Evolutionary conservation across 805 yeast species (phyloP).

Genomic region (Tetrapisispora phaffii): DNA sequence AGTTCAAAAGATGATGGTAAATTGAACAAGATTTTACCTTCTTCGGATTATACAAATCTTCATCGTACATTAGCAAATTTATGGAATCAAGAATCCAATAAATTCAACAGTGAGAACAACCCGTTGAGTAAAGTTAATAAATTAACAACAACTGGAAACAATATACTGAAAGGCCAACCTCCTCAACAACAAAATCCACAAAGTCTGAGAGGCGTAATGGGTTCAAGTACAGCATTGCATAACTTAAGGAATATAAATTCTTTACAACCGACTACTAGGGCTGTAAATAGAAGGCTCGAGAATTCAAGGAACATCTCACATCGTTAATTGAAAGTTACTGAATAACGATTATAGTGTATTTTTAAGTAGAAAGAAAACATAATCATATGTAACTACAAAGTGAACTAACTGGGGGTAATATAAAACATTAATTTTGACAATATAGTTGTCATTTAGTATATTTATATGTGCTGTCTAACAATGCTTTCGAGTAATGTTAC

Average conservation of each 20-base stretch:
- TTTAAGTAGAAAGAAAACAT: no score
- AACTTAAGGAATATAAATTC: conserved; percentile 24
- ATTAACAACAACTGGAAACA: neutral
- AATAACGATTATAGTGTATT: neutral
- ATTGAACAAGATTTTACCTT: conserved; percentile 8
- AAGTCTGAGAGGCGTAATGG: conserved; percentile 9
- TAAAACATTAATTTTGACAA: no score
- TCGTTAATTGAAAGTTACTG: neutral
- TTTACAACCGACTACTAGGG: conserved; percentile 34
- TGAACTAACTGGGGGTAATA: no score
- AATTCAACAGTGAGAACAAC: conserved; percentile 20
- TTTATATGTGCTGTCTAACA: no score
- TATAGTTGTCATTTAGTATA: no score
- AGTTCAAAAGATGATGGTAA: neutral
- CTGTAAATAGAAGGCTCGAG: conserved; percentile 31
- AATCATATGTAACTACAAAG: neutral
- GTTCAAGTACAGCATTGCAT: conserved; percentile 12
- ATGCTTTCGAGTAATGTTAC: no score
- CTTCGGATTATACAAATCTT: conserved; percentile 15
- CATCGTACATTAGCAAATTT: conserved; percentile 20
- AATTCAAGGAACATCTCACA: conserved; percentile 2
- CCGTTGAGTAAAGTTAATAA: conserved; percentile 12
- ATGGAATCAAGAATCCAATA: conserved; percentile 25
- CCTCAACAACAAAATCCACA: conserved; percentile 11
- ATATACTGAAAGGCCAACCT: conserved; percentile 3